Evolutionary conservation across 805 yeast species (phyloP), one percentile per base, ranked within the genome.

Genomic region (Metschnikowia baotianmanensis): DNA sequence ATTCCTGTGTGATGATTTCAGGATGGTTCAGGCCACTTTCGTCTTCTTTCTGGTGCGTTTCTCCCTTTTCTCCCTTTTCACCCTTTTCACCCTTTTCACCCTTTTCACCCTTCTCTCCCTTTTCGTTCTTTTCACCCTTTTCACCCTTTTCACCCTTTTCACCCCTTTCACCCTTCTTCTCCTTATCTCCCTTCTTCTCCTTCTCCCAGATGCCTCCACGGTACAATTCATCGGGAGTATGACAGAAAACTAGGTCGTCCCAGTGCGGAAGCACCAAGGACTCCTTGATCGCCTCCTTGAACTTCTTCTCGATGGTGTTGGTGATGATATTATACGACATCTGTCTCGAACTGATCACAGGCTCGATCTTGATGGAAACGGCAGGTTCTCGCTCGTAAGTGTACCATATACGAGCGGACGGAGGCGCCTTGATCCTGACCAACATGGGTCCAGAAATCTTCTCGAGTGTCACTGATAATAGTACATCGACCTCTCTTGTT

Each of bases 151-250:
- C 15, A 5, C n/a, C 28, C 12, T 25, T 15, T 6, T 28, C 31
- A 18, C 16, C 31, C 6, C 28, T 41, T 20, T 17, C 15, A 26
- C 35, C 35, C 10, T 25, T 16, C n/a, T 25, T 15, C 12, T 25
- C 28, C 4, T 28, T 19, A 18, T 28, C 31, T 4, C 28, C 41
- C 15, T 17, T 16, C 26, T 35, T 31, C 10, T 25, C 15, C 9
- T 12, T 18, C 13, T 83, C 89, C 98, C 98, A 91, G 18, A 91
- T 79, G 13, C 99, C 99, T 36, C 96, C 99, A 48, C 96, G 76
- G 59, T 80, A 93, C 11, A 87, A 62, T 48, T 87, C 95, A 28
- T 63, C 72, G 2, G 64, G 61, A 0, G 96, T 80, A 40, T 77
- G 69, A 55, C 72, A 84, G 56, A 86, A 84, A 0, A 81, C 77